A percentile compares a stretch with the other conserved stretches of the same genome.
These are phyloP conservation scores for Adiantum capillusveneris DNA, from an alignment of 75 land plant species.

Conservation along the genomic window DNA sequence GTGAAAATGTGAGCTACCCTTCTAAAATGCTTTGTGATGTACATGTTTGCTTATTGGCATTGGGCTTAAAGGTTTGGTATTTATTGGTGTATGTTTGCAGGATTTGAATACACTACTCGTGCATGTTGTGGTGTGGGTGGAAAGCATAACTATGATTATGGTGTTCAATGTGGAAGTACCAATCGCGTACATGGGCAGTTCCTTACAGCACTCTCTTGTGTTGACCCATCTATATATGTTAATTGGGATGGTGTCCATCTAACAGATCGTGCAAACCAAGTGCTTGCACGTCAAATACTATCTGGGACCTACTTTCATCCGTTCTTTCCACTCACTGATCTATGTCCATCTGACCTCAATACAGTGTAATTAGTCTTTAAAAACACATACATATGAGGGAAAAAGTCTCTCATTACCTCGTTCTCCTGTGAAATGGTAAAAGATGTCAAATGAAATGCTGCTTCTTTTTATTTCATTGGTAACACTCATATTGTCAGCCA, in stretches of 20 bases:
- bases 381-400: not conserved
- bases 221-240: conserved; percentile 10
- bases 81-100: conserved; percentile 3
- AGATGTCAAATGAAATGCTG: too few relatives aligned
- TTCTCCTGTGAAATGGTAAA: too few relatives aligned
- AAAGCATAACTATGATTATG: conserved; percentile 13
- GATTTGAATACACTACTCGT: conserved; percentile 12
- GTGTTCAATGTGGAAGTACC: conserved; percentile 16
- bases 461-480: too few relatives aligned
- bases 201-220: conserved; percentile 12
- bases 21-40: too few relatives aligned
- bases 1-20: not conserved
- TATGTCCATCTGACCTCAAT: conserved; percentile 7
- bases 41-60: too few relatives aligned
- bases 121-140: conserved; percentile 28
- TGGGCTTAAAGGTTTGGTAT: too few relatives aligned
- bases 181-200: conserved; percentile 5
- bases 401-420: too few relatives aligned
- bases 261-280: conserved; percentile 21
- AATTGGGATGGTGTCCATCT: conserved; percentile 29
- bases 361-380: not conserved
- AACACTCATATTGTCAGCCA: too few relatives aligned
- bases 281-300: conserved; percentile 15
- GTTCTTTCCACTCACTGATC: conserved; percentile 9
- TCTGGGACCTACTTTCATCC: conserved; percentile 18